A percentile compares a stretch with the other conserved stretches of the same genome.
Evolutionary conservation across 306 rosid genomes (phyloP).

Genomic region (Dicorynia guianensis): DNA sequence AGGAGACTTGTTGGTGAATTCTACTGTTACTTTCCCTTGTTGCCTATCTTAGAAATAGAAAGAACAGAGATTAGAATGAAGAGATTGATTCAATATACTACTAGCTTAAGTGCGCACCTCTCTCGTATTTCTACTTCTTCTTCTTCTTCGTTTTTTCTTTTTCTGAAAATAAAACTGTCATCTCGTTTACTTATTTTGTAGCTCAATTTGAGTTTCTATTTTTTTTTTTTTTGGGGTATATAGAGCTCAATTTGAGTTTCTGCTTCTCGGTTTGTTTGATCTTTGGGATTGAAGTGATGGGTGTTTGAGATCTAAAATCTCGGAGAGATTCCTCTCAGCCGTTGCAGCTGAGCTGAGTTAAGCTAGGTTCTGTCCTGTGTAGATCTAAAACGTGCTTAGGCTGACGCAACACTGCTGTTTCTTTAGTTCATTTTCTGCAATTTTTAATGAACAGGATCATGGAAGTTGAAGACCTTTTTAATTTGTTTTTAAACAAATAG

Average conservation of each 20-base stretch:
- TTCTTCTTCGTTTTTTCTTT: too few relatives aligned
- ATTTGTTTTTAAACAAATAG: not conserved
- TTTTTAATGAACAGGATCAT: conserved; percentile 35
- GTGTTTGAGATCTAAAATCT: conserved; percentile 36
- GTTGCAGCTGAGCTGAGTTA: conserved; percentile 54
- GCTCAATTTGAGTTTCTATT: not conserved
- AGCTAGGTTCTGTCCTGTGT: conserved; percentile 36
- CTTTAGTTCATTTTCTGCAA: conserved; percentile 37
- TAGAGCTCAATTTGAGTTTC: too few relatives aligned
- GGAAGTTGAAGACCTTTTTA: conserved; percentile 38
- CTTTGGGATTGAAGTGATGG: conserved; percentile 11
- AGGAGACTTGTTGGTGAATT: conserved; percentile 23
- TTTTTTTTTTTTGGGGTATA: too few relatives aligned
- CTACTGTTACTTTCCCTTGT: not conserved
- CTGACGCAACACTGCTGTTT: conserved; percentile 56
- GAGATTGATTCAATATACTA: not conserved
- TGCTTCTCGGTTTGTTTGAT: conserved; percentile 13
- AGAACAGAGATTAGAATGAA: conserved; percentile 19
- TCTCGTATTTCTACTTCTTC: too few relatives aligned
- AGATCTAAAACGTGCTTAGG: conserved; percentile 55
- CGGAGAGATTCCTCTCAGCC: conserved; percentile 48
- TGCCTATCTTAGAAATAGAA: conserved; percentile 17
- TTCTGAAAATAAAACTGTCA: too few relatives aligned
- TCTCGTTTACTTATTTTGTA: not conserved
- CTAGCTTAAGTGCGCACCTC: not conserved